Evolutionary conservation across 176 grass and related monocot genomes (phyloP).

Genomic region (Oryza longistaminata): DNA sequence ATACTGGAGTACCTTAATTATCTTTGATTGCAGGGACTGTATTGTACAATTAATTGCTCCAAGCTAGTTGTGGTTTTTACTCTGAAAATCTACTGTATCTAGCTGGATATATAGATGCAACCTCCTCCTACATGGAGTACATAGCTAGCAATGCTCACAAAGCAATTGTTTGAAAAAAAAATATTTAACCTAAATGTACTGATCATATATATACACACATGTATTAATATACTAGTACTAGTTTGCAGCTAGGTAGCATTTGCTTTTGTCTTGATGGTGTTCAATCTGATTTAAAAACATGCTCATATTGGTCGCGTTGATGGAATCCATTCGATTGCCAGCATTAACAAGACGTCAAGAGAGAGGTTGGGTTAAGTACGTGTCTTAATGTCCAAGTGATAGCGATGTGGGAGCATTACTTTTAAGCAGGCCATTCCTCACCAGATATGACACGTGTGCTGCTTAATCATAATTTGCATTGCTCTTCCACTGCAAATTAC

Average conservation of each 20-base stretch:
- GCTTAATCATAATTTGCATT: constrained; percentile 22
- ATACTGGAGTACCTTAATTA: neutral
- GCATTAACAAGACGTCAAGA: constrained; percentile 32
- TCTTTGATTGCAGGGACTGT: neutral
- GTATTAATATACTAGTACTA: neutral
- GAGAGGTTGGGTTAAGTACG: constrained; percentile 49
- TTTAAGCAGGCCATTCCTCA: neutral
- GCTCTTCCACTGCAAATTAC: constrained; percentile 35
- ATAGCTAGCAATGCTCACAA: too few species aligned
- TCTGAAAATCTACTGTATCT: neutral
- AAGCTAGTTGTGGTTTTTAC: neutral
- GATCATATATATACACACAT: neutral
- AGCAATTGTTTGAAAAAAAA: too few species aligned
- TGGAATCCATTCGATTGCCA: constrained; percentile 38
- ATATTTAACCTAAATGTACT: too few species aligned
- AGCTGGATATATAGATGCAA: neutral
- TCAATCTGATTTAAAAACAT: constrained; percentile 1
- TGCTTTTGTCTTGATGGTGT: constrained; percentile 36
- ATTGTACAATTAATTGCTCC: neutral
- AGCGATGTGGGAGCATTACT: constrained; percentile 46
- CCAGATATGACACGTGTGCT: constrained; percentile 33
- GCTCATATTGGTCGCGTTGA: neutral
- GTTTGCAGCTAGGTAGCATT: neutral
- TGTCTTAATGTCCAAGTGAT: constrained; percentile 43
- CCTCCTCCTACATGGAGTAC: too few species aligned